These are phyloP conservation scores for Meyerozyma carpophila DNA, from an alignment of 1,139 yeast genomes.

Conservation along the genomic window DNA sequence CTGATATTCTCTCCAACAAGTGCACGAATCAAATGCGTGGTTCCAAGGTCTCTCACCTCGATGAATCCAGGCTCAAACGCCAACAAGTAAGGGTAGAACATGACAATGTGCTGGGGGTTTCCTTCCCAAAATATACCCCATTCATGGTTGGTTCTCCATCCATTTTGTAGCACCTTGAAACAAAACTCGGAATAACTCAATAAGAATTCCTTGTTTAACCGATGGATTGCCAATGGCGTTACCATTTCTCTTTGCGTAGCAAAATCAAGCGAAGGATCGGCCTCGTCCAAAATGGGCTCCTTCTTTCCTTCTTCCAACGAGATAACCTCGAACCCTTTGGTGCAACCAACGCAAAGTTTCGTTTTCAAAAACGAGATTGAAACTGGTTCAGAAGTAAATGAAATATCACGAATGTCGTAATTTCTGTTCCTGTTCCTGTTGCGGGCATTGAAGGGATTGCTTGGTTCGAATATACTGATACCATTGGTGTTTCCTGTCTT, in stretches of 20 bases:
- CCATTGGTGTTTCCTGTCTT: conserved; percentile 71
- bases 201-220: conserved; percentile 82
- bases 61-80: conserved; percentile 89
- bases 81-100: conserved; percentile 87
- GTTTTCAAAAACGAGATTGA: conserved; percentile 87
- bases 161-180: conserved; percentile 88
- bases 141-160: conserved; percentile 93
- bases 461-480: conserved; percentile 82
- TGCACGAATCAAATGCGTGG: conserved; percentile 80
- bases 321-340: conserved; percentile 93
- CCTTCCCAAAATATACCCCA: conserved; percentile 99
- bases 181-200: conserved; percentile 89
- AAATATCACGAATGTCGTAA: conserved; percentile 67
- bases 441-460: conserved; percentile 50
- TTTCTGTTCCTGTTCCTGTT: conserved; percentile 63
- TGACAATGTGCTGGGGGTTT: conserved; percentile 83
- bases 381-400: conserved; percentile 83
- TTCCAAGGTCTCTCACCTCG: conserved; percentile 88
- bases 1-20: conserved; percentile 92
- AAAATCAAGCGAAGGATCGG: conserved; percentile 93
- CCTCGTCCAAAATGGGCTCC: conserved; percentile 83
- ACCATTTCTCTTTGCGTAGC: conserved; percentile 79
- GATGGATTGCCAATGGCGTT: conserved; percentile 86
- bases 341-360: conserved; percentile 89
- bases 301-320: conserved; percentile 72